phyloP scores from a whole-genome alignment of 345 rosid genomes.

The Aurinia saxatilis region DNA sequence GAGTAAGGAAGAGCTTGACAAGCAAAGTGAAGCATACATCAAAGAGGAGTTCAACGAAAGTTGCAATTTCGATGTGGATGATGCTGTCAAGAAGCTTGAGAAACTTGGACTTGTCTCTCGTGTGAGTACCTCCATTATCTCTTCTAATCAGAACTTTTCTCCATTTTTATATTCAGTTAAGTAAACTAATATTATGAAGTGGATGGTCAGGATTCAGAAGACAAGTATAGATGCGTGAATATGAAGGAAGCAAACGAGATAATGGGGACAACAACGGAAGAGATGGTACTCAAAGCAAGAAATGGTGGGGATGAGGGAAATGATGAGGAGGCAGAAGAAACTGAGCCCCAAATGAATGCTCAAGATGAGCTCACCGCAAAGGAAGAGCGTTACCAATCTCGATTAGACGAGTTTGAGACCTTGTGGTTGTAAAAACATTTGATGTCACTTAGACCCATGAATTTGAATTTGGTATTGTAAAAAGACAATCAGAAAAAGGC shows the following conservation, averaged over 20 bases:
- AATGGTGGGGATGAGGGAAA: constrained; percentile 21
- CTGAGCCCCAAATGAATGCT: constrained; percentile 8
- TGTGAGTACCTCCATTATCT: constrained; percentile 28
- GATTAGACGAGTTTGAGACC: neutral
- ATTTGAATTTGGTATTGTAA: neutral
- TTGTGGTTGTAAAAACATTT: constrained; percentile 17
- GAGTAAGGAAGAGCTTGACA: constrained; percentile 47
- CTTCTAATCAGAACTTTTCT: neutral
- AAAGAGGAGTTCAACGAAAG: constrained; percentile 45
- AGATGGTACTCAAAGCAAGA: constrained; percentile 59
- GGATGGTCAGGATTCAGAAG: constrained; percentile 43
- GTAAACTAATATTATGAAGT: neutral
- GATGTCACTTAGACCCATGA: neutral
- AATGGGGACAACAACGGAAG: constrained; percentile 76
- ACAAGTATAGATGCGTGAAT: constrained; percentile 36
- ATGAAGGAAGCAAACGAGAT: constrained; percentile 56
- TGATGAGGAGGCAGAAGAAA: neutral
- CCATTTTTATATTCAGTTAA: neutral
- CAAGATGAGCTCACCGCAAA: constrained; percentile 15
- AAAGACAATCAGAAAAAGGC: neutral
- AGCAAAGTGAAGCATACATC: constrained; percentile 49
- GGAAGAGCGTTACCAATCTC: constrained; percentile 10
- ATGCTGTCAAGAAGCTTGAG: constrained; percentile 59
- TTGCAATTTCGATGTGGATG: constrained; percentile 78
- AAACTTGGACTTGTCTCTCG: constrained; percentile 52